Conservation (phyloP, 176 grass and related monocot genomes). For the Neostapfia colusana region DNA sequence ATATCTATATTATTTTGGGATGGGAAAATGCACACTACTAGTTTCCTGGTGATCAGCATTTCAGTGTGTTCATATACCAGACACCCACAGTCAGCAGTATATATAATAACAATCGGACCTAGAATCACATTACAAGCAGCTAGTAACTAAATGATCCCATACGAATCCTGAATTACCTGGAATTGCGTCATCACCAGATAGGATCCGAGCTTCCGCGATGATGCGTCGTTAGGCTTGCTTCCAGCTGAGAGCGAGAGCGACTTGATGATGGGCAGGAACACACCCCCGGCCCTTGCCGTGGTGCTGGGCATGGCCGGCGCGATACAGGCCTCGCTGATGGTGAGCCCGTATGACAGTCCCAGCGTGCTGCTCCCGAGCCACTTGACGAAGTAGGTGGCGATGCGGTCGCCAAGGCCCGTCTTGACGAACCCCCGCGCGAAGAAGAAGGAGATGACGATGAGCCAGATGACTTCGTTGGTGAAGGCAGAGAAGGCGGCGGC, state of each 20-base stretch:
- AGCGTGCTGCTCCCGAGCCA: constrained; percentile 80
- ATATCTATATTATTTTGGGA: neutral
- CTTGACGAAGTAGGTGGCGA: constrained; percentile 92
- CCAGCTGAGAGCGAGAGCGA: constrained; percentile 65
- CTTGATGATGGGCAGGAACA: constrained; percentile 80
- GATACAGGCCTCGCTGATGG: constrained; percentile 85
- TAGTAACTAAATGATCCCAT: neutral
- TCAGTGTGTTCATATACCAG: neutral
- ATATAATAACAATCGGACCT: constrained; percentile 1
- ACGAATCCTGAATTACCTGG: constrained; percentile 53
- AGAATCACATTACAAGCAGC: neutral
- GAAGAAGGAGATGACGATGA: constrained; percentile 97
- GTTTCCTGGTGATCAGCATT: too few species aligned
- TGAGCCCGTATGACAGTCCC: constrained; percentile 80
- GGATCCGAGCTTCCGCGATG: constrained; percentile 70
- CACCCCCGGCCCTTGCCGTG: constrained; percentile 80
- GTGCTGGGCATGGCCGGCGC: constrained; percentile 94
- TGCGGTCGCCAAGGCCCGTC: constrained; percentile 79
- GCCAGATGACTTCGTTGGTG: constrained; percentile 96
- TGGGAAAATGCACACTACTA: too few species aligned
- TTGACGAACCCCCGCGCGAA: constrained; percentile 88
- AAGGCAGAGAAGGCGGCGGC: constrained; percentile 80
- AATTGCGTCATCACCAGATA: constrained; percentile 87
- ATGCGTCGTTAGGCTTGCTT: constrained; percentile 64
- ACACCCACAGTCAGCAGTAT: neutral